Conservation (phyloP, 2,329 filamentous ascomycete species). For the Beauveria varroae region DNA sequence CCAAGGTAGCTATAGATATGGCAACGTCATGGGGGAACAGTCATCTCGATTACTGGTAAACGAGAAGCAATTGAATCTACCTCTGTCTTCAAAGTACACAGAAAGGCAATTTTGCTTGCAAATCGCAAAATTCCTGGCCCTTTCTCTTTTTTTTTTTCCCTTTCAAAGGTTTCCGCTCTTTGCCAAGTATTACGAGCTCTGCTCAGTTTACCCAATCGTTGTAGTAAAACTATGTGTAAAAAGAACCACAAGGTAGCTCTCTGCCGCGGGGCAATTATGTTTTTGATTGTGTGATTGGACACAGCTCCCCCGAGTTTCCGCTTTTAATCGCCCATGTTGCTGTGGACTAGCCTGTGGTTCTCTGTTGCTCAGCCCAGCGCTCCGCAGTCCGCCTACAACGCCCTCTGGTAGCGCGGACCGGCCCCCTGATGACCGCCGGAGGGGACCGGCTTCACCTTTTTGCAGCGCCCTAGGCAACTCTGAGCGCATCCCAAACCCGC, state of each 20-base stretch:
- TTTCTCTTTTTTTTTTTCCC: background rate
- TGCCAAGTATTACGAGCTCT: background rate
- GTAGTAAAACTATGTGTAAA: constrained; percentile 12
- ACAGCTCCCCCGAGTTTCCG: background rate
- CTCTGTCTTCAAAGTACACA: background rate
- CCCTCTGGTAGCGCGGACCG: background rate
- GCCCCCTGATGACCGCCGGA: background rate
- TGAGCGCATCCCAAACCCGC: constrained; percentile 4
- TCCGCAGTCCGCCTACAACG: background rate
- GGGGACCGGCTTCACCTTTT: constrained; percentile 1
- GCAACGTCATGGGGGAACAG: background rate
- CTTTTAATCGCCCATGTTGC: background rate
- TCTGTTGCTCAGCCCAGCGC: background rate
- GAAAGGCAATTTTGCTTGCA: background rate
- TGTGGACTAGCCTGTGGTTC: background rate
- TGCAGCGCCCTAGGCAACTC: background rate
- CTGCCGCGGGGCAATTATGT: constrained; percentile 8
- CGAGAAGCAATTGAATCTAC: background rate
- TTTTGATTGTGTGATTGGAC: constrained; percentile 5
- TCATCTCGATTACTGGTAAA: background rate
- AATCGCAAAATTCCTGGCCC: too few relatives aligned
- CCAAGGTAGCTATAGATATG: too few relatives aligned
- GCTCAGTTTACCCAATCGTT: background rate
- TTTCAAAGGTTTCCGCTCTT: background rate
- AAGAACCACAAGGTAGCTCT: constrained; percentile 10